A percentile compares a stretch with the other conserved stretches of the same genome.
These are phyloP conservation scores for Phoenix roebelenii DNA, from an alignment of 176 grass and related monocot species.

Conservation along the genomic window DNA sequence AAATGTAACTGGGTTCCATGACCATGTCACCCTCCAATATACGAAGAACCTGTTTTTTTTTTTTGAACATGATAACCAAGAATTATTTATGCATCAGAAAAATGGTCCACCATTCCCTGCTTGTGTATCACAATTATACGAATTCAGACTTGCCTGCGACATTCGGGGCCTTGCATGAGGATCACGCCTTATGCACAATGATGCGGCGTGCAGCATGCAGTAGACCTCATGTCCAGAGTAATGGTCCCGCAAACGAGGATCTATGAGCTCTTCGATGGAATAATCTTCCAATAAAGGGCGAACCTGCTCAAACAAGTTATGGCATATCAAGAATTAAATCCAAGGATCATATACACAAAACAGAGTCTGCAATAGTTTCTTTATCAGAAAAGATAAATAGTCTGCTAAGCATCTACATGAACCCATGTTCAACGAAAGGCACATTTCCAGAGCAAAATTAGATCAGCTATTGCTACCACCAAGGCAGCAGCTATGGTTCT, in stretches of 20 bases:
- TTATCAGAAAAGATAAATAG: no score
- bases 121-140: background rate
- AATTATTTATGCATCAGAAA: no score
- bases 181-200: slow-evolving; percentile 74
- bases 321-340: no score
- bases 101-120: no score
- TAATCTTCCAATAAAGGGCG: slow-evolving; percentile 61
- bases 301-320: slow-evolving; percentile 30
- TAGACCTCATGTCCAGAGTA: slow-evolving; percentile 68
- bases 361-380: no score
- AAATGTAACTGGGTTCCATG: slow-evolving; percentile 48
- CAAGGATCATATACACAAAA: no score
- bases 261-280: slow-evolving; percentile 54
- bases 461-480: no score
- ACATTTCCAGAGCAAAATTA: no score
- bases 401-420: no score
- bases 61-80: no score
- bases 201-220: slow-evolving; percentile 86
- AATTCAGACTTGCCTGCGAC: slow-evolving; percentile 43
- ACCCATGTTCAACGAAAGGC: no score
- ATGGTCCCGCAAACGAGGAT: slow-evolving; percentile 52
- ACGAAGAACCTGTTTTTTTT: slow-evolving; percentile 59
- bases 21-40: slow-evolving; percentile 86
- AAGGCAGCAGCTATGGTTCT: no score
- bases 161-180: slow-evolving; percentile 90